Conservation (phyloP, 192 early-diverging fungal species). For the Irineochytrium annulatum region DNA sequence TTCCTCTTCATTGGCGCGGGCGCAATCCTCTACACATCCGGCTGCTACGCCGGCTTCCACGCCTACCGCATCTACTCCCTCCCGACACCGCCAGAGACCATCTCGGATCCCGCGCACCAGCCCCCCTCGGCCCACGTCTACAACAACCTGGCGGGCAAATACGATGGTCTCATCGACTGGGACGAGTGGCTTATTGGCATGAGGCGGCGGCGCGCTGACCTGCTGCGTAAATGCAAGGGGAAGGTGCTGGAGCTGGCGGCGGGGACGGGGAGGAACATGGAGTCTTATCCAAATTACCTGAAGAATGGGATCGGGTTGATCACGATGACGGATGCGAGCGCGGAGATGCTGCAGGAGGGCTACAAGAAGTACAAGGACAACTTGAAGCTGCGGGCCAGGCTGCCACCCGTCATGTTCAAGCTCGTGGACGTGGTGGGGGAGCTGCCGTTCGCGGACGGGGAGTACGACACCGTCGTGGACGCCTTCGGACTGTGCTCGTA, state of each 20-base stretch:
- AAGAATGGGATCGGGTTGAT: conserved; percentile 31
- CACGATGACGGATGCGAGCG: conserved; percentile 49
- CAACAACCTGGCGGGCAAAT: conserved; percentile 44
- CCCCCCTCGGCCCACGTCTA: conserved; percentile 27
- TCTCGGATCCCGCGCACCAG: conserved; percentile 24
- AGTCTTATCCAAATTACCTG: conserved; percentile 46
- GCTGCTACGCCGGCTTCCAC: conserved; percentile 32
- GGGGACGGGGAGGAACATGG: conserved; percentile 63
- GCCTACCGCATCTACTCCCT: conserved; percentile 28
- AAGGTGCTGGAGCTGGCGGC: conserved; percentile 57
- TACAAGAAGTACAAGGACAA: conserved; percentile 25
- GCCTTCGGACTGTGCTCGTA: conserved; percentile 67
- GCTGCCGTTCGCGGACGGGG: conserved; percentile 7
- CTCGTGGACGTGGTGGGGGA: conserved; percentile 12
- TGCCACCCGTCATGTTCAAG: conserved; percentile 17
- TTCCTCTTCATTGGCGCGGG: conserved; percentile 13
- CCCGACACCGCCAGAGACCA: conserved; percentile 21
- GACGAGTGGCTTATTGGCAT: conserved; percentile 63
- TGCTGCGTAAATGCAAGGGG: conserved; percentile 41
- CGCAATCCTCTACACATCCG: conserved; percentile 22
- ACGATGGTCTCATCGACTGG: conserved; percentile 54
- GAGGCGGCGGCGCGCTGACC: conserved; percentile 37
- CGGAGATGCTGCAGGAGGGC: conserved; percentile 51
- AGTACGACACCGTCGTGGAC: conserved; percentile 62
- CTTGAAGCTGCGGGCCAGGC: conserved; percentile 7